Conservation (phyloP, 208 protist genomes). For the Leishmania arabica region DNA sequence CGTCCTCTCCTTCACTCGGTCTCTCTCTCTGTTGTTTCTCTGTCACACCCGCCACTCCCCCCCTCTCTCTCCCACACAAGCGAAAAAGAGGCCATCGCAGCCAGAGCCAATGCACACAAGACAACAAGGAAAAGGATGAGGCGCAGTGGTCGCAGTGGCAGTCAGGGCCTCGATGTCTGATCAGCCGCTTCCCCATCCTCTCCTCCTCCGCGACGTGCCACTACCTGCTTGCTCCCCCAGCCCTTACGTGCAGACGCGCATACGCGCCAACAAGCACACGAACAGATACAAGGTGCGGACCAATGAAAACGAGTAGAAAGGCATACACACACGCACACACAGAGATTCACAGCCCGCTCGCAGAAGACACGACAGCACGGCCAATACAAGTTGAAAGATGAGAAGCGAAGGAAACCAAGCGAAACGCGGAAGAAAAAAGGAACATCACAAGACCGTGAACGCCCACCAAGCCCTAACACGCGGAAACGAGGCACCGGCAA, state of each 20-base stretch:
- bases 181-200: neutral
- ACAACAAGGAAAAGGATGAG: neutral
- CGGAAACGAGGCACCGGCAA: neutral
- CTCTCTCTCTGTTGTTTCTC: neutral
- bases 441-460: neutral
- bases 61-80: neutral
- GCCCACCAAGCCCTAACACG: neutral
- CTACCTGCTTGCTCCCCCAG: neutral
- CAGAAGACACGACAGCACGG: neutral
- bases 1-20: neutral
- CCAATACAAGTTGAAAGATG: conserved; percentile 8
- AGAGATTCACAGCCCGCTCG: neutral
- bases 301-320: neutral
- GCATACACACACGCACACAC: neutral
- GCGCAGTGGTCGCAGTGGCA: neutral
- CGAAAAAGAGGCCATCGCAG: no score
- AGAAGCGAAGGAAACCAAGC: neutral
- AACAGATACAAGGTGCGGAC: neutral
- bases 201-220: neutral
- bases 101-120: neutral
- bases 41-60: neutral
- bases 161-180: neutral
- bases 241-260: neutral
- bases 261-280: neutral
- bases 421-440: neutral